phyloP scores from a whole-genome alignment of 2,329 filamentous ascomycete species.

The Ceratocystis cacaofunesta region DNA sequence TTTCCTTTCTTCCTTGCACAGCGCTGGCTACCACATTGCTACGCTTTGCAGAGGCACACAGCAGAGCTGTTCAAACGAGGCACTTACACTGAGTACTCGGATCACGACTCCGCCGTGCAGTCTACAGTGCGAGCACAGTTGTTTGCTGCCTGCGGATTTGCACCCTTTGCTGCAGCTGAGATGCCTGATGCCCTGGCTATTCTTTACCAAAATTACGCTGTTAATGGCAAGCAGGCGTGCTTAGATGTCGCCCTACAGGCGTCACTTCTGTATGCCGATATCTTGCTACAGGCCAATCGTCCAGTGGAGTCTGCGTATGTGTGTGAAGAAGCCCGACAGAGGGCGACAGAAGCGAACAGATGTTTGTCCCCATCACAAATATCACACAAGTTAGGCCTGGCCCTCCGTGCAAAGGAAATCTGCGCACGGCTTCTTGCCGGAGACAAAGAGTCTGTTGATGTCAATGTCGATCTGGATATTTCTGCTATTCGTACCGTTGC shows the following conservation, averaged over 20 bases:
- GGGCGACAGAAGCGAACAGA: no score
- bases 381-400: background rate
- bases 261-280: background rate
- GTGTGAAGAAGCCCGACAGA: background rate
- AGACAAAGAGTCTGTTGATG: background rate
- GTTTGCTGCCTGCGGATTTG: conserved; percentile 1
- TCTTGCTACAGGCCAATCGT: background rate
- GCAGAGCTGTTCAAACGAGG: conserved; percentile 1
- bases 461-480: background rate
- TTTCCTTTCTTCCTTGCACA: background rate
- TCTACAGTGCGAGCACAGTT: background rate
- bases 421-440: background rate
- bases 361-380: background rate
- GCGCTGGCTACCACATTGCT: conserved; percentile 1
- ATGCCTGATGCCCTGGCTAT: background rate
- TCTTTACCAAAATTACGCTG: background rate
- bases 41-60: background rate
- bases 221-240: background rate
- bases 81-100: background rate
- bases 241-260: background rate
- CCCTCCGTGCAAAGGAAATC: background rate
- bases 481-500: background rate
- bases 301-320: background rate
- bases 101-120: background rate
- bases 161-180: background rate